Conservation (phyloP, 1,139 yeast genomes). For the Yamadazyma sp. region DNA sequence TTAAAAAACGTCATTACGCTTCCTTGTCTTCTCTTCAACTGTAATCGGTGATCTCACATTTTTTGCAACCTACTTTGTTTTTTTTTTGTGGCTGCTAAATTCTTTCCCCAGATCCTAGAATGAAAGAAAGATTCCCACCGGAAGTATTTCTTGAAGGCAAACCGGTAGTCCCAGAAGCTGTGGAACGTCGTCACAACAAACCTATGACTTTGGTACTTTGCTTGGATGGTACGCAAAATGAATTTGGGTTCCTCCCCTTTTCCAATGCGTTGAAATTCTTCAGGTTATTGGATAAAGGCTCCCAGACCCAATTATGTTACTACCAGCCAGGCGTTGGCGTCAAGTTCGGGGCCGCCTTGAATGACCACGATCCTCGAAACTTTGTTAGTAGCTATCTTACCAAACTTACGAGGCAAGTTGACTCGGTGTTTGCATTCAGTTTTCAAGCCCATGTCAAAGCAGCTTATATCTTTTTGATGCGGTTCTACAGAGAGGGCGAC, state of each 20-base stretch:
- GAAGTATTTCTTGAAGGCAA: conserved; percentile 2
- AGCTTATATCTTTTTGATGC: conserved; percentile 55
- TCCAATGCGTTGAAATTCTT: conserved; percentile 58
- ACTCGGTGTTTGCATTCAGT: conserved; percentile 53
- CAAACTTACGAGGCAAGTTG: conserved; percentile 27
- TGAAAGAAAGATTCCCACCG: background rate
- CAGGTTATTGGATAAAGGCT: conserved; percentile 48
- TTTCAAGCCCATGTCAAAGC: conserved; percentile 55
- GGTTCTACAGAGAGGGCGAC: conserved; percentile 48
- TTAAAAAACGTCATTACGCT: too few relatives aligned
- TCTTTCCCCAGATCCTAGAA: background rate
- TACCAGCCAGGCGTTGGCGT: conserved; percentile 71
- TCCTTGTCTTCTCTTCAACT: background rate
- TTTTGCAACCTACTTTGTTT: background rate
- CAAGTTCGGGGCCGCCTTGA: conserved; percentile 38
- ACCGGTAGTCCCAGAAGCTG: conserved; percentile 2
- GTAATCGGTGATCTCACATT: background rate
- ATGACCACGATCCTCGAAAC: conserved; percentile 18
- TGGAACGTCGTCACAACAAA: background rate
- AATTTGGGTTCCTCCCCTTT: conserved; percentile 56
- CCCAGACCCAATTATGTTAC: conserved; percentile 49
- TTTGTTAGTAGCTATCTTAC: conserved; percentile 16
- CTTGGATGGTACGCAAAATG: conserved; percentile 63
- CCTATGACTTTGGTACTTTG: conserved; percentile 42
- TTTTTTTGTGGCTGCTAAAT: background rate